These are phyloP conservation scores for Fusarium sp. DNA, from an alignment of 2,329 filamentous ascomycete species.

Conservation along the genomic window DNA sequence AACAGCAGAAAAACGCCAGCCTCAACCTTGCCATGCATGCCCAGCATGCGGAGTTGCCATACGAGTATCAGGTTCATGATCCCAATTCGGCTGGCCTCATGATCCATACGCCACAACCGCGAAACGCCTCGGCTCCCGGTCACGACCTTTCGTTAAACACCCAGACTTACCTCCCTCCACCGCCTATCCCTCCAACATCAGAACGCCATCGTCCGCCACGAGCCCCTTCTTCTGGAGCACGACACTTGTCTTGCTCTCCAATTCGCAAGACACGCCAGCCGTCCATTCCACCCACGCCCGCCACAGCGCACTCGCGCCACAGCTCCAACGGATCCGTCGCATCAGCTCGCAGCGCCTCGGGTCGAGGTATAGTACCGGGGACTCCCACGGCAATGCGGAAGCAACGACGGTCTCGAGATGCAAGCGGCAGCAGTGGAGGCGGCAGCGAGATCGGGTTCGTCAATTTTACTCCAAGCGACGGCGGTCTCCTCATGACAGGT, in stretches of 20 bases:
- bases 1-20: constrained; percentile 48
- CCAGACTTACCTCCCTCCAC: constrained; percentile 48
- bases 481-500: constrained; percentile 80
- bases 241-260: constrained; percentile 53
- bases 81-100: constrained; percentile 53
- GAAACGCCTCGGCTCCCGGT: constrained; percentile 47
- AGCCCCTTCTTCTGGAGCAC: constrained; percentile 62
- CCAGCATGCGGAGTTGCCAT: constrained; percentile 51
- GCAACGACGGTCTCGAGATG: constrained; percentile 49
- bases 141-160: constrained; percentile 46
- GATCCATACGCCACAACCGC: constrained; percentile 63
- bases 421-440: constrained; percentile 42
- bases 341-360: constrained; percentile 48
- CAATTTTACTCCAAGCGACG: constrained; percentile 87
- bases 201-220: constrained; percentile 58
- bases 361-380: constrained; percentile 49
- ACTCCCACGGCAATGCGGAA: constrained; percentile 52
- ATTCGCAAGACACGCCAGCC: constrained; percentile 54
- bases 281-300: constrained; percentile 52
- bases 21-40: constrained; percentile 52
- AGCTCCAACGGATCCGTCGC: constrained; percentile 51
- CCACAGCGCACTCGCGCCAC: constrained; percentile 48
- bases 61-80: constrained; percentile 49
- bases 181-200: constrained; percentile 40
- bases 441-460: constrained; percentile 70